Percentiles rank a stretch among this genome's conserved stretches.
phyloP scores from a whole-genome alignment of 2,329 filamentous ascomycete genomes.

The Penicillium hesseltinei region DNA sequence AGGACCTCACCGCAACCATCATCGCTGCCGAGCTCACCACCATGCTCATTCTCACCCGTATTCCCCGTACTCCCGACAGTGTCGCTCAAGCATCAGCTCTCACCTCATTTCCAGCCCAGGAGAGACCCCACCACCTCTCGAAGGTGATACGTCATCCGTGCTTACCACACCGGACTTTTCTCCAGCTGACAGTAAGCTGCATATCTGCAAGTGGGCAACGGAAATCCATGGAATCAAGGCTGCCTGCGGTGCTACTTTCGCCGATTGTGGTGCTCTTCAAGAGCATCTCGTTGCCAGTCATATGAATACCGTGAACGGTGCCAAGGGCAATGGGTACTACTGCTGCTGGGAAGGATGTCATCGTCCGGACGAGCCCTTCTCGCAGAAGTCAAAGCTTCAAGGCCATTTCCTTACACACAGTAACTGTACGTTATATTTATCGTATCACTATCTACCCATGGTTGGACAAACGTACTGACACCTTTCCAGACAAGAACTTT shows the following conservation, averaged over 20 bases:
- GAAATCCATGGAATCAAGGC: constrained; percentile 27
- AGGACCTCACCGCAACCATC: constrained; percentile 35
- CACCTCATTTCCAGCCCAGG: constrained; percentile 38
- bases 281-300: constrained; percentile 41
- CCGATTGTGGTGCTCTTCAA: constrained; percentile 38
- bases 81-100: constrained; percentile 39
- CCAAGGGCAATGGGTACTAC: constrained; percentile 44
- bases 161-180: constrained; percentile 39
- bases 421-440: constrained; percentile 35
- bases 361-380: constrained; percentile 44
- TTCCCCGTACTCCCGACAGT: constrained; percentile 36
- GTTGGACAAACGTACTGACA: constrained; percentile 4
- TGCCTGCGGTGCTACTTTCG: constrained; percentile 38
- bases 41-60: constrained; percentile 37
- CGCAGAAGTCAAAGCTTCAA: constrained; percentile 47
- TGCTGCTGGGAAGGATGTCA: constrained; percentile 46
- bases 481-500: constrained; percentile 42
- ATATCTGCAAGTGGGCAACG: constrained; percentile 41
- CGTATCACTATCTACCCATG: background rate
- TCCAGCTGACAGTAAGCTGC: constrained; percentile 30
- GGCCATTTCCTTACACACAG: constrained; percentile 47
- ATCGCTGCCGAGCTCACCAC: constrained; percentile 34
- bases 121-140: constrained; percentile 38
- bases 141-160: constrained; percentile 34
- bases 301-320: constrained; percentile 38